Base-by-base conservation (phyloP, 495 filamentous ascomycete species). In the Penicillium herquei region DNA sequence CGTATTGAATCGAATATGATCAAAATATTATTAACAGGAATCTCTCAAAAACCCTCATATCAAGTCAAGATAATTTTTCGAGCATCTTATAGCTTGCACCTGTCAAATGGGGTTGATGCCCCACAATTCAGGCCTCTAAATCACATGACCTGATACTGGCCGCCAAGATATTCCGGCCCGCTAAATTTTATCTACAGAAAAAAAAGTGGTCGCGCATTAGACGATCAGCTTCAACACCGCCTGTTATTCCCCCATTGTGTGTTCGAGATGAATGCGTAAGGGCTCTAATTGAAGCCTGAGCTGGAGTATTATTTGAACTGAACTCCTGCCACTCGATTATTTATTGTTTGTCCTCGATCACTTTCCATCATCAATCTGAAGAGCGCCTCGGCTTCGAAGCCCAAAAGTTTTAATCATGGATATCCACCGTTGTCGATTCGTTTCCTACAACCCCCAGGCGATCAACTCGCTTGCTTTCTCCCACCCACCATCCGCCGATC, bases 391-490 rank as follows among this genome's bases (percentile, higher is more conserved):
- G 55, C 57, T 63, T 60, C 54, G 41, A 40, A 59, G 47, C 49
- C 58, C 51, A 48, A 39, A 43, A 45, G 31, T 55, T 39, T 16
- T 52, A 61, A 70, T 50, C 55, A 96, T 99, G 90, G 94, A 98
- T 75, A 87, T 98, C 64, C 95, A 99, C 75, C 89, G 94, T 66
- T 96, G 92, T 63, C 90, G 94, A 62, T 99, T 98, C 76, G 88
- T 99, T 41, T 88, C 88, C n/a, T 98, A 92, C 67, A 92, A 91
- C 51, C 85, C 91, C 3, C 89, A 93, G 39, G 88, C 91, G 30
- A 97, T 99, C 67, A 97, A 95, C 73, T 86, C 91, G 40, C 81
- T 97, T 63, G 90, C 92, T 52, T 98, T 99, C 71, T 96, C 95
- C 0, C 91, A 96, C 64, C 78, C 87, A 10, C 83, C 84, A 11